These are phyloP conservation scores for Hippophae rhamnoides DNA, from an alignment of 306 rosid genomes.

Conservation along the genomic window DNA sequence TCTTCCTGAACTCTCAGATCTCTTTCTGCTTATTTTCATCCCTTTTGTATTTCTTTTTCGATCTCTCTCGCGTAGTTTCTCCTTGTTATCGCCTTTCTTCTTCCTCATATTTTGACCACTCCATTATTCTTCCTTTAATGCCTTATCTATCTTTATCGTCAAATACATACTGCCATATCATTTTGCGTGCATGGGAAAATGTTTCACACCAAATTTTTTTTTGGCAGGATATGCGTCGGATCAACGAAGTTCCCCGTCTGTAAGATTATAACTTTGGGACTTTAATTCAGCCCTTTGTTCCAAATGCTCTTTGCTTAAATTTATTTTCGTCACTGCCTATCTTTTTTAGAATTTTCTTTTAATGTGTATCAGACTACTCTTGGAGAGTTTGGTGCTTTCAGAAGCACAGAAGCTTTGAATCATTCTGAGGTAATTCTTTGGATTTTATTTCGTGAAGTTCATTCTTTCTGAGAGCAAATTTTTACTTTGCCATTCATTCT, in stretches of 20 bases:
- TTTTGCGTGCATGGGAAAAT: slow-evolving; percentile 1
- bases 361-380: slow-evolving; percentile 29
- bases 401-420: slow-evolving; percentile 12
- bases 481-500: slow-evolving; percentile 1
- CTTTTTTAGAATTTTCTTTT: slow-evolving; percentile 2
- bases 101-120: background rate
- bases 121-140: background rate
- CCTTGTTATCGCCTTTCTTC: background rate
- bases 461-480: background rate
- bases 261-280: slow-evolving; percentile 29
- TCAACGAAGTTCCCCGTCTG: slow-evolving; percentile 50
- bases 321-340: slow-evolving; percentile 13
- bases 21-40: no score
- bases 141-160: no score
- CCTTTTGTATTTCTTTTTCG: background rate
- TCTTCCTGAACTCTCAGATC: no score
- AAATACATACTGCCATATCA: no score
- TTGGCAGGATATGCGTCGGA: slow-evolving; percentile 68
- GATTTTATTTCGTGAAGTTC: background rate
- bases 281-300: slow-evolving; percentile 8
- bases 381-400: slow-evolving; percentile 24
- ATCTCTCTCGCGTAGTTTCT: background rate
- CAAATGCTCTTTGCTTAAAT: slow-evolving; percentile 7
- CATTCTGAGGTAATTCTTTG: slow-evolving; percentile 38
- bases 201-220: background rate